Conservation (phyloP, 331 rosid species). For the Dryas integrifolia region DNA sequence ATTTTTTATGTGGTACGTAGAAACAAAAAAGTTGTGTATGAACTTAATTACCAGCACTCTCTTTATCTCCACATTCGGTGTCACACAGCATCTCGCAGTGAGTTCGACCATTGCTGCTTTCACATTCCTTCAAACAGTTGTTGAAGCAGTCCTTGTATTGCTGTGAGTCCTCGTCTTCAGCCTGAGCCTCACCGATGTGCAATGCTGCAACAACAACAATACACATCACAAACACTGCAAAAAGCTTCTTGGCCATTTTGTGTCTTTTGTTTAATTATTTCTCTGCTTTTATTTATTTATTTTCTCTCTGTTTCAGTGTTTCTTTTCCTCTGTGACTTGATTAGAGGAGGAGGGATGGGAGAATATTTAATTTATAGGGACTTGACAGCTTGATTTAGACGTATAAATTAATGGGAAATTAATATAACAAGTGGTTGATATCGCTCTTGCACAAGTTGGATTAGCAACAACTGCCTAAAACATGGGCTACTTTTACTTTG, state of each 20-base stretch:
- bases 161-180: background rate
- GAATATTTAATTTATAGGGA: background rate
- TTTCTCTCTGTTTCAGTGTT: background rate
- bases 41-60: background rate
- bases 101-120: no score
- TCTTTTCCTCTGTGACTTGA: background rate
- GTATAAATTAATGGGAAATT: background rate
- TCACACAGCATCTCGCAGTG: slow-evolving; percentile 17
- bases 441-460: background rate
- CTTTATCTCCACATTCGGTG: background rate
- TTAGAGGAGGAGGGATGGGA: background rate
- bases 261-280: background rate
- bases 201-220: slow-evolving; percentile 15
- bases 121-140: background rate
- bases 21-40: no score
- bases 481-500: no score
- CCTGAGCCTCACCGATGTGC: background rate
- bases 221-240: slow-evolving; percentile 11
- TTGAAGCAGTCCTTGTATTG: background rate
- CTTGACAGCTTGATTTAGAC: background rate
- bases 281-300: background rate
- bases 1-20: no score
- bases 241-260: slow-evolving; percentile 18
- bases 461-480: background rate
- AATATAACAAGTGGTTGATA: slow-evolving; percentile 8